Evolutionary conservation across 2,329 filamentous ascomycete species (phyloP), one percentile per base, ranked within the genome.

Genomic region (Pseudocercospora musae): DNA sequence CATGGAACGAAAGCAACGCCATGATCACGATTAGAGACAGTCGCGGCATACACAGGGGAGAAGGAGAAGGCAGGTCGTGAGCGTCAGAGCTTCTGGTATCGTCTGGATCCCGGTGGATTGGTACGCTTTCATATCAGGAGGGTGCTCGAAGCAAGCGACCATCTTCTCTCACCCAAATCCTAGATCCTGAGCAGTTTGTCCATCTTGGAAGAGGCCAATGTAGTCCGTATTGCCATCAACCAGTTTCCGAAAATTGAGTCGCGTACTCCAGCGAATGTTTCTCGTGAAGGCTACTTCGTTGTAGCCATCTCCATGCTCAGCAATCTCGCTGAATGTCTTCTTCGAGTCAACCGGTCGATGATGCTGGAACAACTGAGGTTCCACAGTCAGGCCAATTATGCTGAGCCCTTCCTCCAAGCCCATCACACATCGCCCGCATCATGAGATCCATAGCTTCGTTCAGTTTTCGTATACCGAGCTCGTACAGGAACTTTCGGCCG

Each of bases 321-420:
- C 68, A 44, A 80, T 80, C 48, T 81, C 75, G 57, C 78, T 80
- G 33, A 69, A 68, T 1, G 66, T 63, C 5, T 52, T 69, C 42
- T 66, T 70, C 0, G 69, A 69, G 1, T 81, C 81, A 0, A 73
- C 75, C 0, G 75, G 66, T 1, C 78, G 74, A 61, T 81, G 78
- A 7, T 80, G 78, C 7, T 79, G 75, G 67, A 84, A 80, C 1
- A 83, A 65, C 20, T 75, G 71, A 0, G 80, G 81, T 56, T 77
- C 72, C 1, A 74, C 71, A 0, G 77, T 72, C 59, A 82, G 42
- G 71, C n/a, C 80, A 77, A 42, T 72, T 75, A 57, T 78, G 72
- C 62, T 75, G 60, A 46, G 56, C 11, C 46, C 68, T 58, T n/a
- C 60, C 73, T 29, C 70, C 54, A 37, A 60, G 37, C 23, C 69